Evolutionary conservation across 768 basidiomycete genomes (phyloP).

Genomic region (Rhizopogon roseolus): DNA sequence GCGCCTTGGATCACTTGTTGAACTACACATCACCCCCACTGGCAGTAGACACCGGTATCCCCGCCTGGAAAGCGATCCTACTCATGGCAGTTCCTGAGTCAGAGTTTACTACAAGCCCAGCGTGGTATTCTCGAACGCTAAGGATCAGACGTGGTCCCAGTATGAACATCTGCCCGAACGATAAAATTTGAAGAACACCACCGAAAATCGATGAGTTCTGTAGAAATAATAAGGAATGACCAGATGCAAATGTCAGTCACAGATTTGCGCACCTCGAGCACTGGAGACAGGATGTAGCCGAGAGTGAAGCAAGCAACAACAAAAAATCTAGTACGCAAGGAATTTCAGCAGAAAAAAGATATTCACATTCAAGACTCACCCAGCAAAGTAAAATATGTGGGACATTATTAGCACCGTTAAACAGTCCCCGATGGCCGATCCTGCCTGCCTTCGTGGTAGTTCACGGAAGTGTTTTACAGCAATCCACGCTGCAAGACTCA

Average conservation of each 20-base stretch:
- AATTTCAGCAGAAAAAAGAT: no score
- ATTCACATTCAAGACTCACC: neutral
- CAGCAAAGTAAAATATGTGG: neutral
- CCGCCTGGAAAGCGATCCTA: neutral
- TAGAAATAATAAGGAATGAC: neutral
- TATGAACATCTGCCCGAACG: neutral
- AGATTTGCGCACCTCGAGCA: neutral
- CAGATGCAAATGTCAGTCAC: neutral
- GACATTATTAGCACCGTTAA: neutral
- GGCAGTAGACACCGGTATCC: neutral
- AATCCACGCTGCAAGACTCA: neutral
- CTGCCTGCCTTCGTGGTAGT: no score
- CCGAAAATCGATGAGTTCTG: neutral
- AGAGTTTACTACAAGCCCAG: neutral
- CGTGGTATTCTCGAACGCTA: neutral
- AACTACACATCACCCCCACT: no score
- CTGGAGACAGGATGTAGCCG: neutral
- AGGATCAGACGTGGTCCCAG: neutral
- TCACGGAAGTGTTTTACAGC: neutral
- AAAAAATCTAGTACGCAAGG: no score
- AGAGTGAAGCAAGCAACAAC: no score
- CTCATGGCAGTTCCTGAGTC: neutral
- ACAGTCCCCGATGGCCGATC: neutral
- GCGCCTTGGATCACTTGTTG: neutral
- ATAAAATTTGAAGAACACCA: neutral